Percentiles rank a stretch among this genome's conserved stretches.
Evolutionary conservation across 2,329 filamentous ascomycete species (phyloP).

Genomic region (Cytospora leucostoma): DNA sequence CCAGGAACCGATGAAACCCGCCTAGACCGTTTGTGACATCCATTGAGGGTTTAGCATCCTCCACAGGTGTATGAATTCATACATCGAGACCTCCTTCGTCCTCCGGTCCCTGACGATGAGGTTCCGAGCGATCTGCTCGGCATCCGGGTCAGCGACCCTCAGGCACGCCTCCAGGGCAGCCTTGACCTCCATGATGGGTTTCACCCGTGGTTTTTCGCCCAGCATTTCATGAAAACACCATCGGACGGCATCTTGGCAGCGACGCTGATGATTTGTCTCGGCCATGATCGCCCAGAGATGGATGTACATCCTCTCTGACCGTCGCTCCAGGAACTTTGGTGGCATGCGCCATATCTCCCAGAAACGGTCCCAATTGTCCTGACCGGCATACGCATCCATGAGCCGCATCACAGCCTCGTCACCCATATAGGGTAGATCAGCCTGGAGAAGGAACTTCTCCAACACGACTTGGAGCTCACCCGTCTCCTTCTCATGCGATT

Average conservation of each 20-base stretch:
- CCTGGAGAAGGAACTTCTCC: slow-evolving; percentile 46
- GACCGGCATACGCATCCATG: slow-evolving; percentile 48
- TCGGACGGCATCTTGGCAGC: slow-evolving; percentile 52
- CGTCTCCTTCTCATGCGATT: slow-evolving; percentile 38
- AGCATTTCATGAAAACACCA: slow-evolving; percentile 62
- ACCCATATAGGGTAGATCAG: slow-evolving; percentile 41
- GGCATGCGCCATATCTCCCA: slow-evolving; percentile 63
- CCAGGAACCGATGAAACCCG: not conserved
- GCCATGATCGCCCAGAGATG: slow-evolving; percentile 54
- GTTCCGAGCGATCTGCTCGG: slow-evolving; percentile 38
- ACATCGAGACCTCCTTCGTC: slow-evolving; percentile 23
- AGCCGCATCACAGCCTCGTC: slow-evolving; percentile 44
- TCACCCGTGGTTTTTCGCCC: slow-evolving; percentile 53
- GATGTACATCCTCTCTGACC: slow-evolving; percentile 57
- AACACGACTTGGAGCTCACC: slow-evolving; percentile 47
- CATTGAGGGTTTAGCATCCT: slow-evolving; percentile 30
- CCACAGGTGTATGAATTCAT: slow-evolving; percentile 39
- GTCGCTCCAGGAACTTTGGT: slow-evolving; percentile 49
- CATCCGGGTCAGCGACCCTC: slow-evolving; percentile 53
- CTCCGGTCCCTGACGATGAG: slow-evolving; percentile 28
- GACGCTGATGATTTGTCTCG: slow-evolving; percentile 42
- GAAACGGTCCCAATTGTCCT: slow-evolving; percentile 56
- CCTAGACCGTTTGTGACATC: not conserved
- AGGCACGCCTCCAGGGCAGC: slow-evolving; percentile 57
- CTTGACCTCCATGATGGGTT: slow-evolving; percentile 46